A percentile compares a stretch with the other conserved stretches of the same genome.
Conservation (phyloP, 2,329 filamentous ascomycete genomes). For the Sporothrix sp. region DNA sequence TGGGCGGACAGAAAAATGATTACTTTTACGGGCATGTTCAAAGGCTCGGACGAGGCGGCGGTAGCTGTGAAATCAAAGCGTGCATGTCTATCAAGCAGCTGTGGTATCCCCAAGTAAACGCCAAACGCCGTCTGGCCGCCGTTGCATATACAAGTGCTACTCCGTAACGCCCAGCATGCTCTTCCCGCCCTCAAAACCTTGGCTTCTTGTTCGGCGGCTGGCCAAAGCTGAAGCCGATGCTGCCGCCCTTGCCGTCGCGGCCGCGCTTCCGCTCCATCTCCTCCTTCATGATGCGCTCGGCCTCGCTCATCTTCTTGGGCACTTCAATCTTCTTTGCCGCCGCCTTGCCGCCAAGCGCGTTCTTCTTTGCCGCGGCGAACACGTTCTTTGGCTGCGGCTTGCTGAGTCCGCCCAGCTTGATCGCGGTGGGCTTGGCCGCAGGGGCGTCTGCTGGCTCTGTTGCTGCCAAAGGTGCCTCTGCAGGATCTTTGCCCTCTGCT, state of each 20-base stretch:
- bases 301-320: slow-evolving; percentile 79
- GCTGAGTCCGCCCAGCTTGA: slow-evolving; percentile 47
- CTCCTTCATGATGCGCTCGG: slow-evolving; percentile 80
- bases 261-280: slow-evolving; percentile 63
- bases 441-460: neutral
- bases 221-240: slow-evolving; percentile 8
- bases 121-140: neutral
- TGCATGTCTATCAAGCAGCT: no score
- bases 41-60: neutral
- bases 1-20: neutral
- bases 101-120: neutral
- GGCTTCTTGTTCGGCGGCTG: slow-evolving; percentile 39
- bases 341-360: slow-evolving; percentile 48
- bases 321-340: slow-evolving; percentile 54
- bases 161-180: no score
- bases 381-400: slow-evolving; percentile 69
- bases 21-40: no score
- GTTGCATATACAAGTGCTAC: neutral
- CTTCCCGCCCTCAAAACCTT: slow-evolving; percentile 30
- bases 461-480: neutral
- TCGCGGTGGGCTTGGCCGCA: slow-evolving; percentile 37
- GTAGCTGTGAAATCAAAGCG: neutral
- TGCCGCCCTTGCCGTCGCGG: slow-evolving; percentile 31
- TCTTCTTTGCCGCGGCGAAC: slow-evolving; percentile 59
- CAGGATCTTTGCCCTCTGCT: neutral